A percentile compares a stretch with the other conserved stretches of the same genome.
Evolutionary conservation across 1,284 basidiomycete species (phyloP).

Genomic region (Naganishia sp.): DNA sequence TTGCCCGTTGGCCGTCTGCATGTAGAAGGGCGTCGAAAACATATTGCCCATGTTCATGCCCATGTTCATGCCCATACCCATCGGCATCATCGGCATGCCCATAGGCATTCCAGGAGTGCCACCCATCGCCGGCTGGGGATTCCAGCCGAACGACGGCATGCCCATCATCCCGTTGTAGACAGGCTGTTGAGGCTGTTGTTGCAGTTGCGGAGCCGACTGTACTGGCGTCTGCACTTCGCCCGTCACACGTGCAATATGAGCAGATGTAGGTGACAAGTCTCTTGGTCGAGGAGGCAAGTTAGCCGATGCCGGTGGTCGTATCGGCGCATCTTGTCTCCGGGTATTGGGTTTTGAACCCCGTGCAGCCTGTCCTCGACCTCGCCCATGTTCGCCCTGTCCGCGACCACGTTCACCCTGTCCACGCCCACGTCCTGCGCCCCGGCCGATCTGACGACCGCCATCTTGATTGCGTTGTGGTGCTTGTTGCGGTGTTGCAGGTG

Average conservation of each 20-base stretch:
- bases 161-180: constrained; percentile 26
- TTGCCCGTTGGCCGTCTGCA: constrained; percentile 6
- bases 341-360: constrained; percentile 33
- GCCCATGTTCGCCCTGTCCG: not conserved
- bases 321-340: constrained; percentile 15
- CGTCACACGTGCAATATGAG: constrained; percentile 32
- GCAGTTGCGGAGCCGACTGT: constrained; percentile 29
- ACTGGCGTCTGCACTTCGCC: constrained; percentile 23
- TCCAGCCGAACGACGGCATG: constrained; percentile 28
- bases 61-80: constrained; percentile 21
- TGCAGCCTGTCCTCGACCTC: constrained; percentile 32
- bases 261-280: constrained; percentile 26
- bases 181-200: constrained; percentile 16
- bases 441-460: constrained; percentile 33
- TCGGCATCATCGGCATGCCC: constrained; percentile 27
- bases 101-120: constrained; percentile 12
- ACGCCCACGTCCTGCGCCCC: constrained; percentile 38
- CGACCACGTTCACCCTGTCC: constrained; percentile 25
- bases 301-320: constrained; percentile 20
- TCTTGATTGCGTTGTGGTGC: constrained; percentile 31
- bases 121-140: constrained; percentile 14
- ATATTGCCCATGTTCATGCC: not conserved
- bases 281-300: constrained; percentile 28
- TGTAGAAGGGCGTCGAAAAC: constrained; percentile 10
- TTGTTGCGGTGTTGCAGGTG: constrained; percentile 3